Evolutionary conservation across 768 basidiomycete genomes (phyloP).

Genomic region (Termitomyces sp.): DNA sequence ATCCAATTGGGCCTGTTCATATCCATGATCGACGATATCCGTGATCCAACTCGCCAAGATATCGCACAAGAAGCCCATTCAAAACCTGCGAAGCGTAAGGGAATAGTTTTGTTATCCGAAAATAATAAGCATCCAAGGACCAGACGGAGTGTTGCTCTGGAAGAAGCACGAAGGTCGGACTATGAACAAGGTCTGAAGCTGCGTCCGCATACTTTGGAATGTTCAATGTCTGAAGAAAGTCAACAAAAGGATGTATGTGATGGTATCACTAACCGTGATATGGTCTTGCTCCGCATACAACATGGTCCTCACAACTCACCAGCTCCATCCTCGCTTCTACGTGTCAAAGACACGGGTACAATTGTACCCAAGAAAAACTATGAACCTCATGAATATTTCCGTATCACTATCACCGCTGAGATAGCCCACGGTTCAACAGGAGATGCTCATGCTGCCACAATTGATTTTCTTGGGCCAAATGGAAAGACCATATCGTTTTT

Average conservation of each 20-base stretch:
- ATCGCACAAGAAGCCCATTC: background rate
- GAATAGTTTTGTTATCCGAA: background rate
- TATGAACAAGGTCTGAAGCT: background rate
- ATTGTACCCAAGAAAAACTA: background rate
- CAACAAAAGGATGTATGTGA: background rate
- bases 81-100: background rate
- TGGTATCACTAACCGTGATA: background rate
- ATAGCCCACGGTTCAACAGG: conserved; percentile 14
- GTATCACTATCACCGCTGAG: conserved; percentile 12
- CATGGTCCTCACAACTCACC: conserved; percentile 10
- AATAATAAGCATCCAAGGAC: background rate
- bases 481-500: background rate
- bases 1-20: conserved; percentile 2
- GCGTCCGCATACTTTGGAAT: background rate
- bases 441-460: conserved; percentile 10
- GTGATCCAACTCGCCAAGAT: background rate
- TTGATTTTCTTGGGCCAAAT: background rate
- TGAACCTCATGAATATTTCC: conserved; percentile 9
- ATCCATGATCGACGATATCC: background rate
- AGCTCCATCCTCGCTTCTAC: conserved; percentile 10
- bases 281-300: conserved; percentile 2
- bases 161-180: background rate
- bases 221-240: background rate
- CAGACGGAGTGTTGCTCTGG: background rate
- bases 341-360: background rate